A percentile compares a stretch with the other conserved stretches of the same genome.
These are phyloP conservation scores for Dactylellina drechsleri DNA, from an alignment of 2,329 filamentous ascomycete genomes.

Conservation along the genomic window DNA sequence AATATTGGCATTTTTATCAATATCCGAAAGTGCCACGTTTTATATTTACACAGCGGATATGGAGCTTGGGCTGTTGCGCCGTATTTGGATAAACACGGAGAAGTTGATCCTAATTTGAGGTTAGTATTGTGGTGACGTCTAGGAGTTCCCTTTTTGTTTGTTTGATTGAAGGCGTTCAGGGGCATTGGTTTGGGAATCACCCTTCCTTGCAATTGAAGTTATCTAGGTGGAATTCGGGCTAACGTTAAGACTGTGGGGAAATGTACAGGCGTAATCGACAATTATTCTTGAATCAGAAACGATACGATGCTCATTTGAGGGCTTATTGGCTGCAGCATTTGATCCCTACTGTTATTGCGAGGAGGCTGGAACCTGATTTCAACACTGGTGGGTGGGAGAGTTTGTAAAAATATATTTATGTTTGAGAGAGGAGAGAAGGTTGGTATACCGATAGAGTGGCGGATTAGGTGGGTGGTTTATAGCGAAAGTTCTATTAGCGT, in stretches of 20 bases:
- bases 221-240: constrained; percentile 6
- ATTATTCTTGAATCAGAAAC: constrained; percentile 89
- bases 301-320: constrained; percentile 88
- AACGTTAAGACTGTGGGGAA: background rate
- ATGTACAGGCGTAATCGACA: constrained; percentile 76
- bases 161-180: background rate
- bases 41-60: constrained; percentile 82
- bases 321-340: constrained; percentile 87
- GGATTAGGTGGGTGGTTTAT: too few relatives aligned
- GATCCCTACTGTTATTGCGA: constrained; percentile 86
- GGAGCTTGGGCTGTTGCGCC: constrained; percentile 88
- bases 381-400: constrained; percentile 99
- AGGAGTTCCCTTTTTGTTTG: background rate
- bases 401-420: constrained; percentile 62
- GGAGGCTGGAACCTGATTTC: constrained; percentile 91
- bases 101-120: constrained; percentile 86
- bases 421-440: background rate
- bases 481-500: too few relatives aligned
- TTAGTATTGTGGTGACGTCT: constrained; percentile 23
- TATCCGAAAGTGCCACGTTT: constrained; percentile 91
- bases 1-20: constrained; percentile 95
- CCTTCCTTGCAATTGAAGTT: background rate
- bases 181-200: background rate
- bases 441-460: background rate
- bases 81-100: constrained; percentile 94